Percentiles rank a stretch among this genome's conserved stretches.
phyloP scores from a whole-genome alignment of 2,329 filamentous ascomycete species.

The Paracoccidioides brasiliensis region DNA sequence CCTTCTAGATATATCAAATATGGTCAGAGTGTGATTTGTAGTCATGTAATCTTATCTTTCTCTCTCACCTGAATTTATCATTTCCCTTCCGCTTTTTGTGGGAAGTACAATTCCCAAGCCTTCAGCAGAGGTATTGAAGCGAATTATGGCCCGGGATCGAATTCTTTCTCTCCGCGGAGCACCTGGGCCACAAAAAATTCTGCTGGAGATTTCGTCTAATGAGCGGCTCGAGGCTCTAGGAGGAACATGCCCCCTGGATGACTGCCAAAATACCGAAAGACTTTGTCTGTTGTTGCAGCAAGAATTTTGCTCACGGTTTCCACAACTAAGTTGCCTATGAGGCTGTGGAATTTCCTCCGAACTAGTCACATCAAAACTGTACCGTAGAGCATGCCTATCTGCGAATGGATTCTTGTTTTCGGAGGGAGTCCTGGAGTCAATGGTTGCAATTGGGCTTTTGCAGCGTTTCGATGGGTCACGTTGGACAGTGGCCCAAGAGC shows the following conservation, averaged over 20 bases:
- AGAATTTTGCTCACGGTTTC: neutral
- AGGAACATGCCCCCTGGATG: conserved; percentile 2
- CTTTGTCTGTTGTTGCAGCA: neutral
- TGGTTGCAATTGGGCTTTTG: conserved; percentile 8
- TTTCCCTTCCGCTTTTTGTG: neutral
- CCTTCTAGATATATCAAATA: neutral
- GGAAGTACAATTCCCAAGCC: conserved; percentile 5
- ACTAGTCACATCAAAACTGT: neutral
- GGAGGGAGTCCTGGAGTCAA: conserved; percentile 4
- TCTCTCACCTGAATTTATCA: neutral
- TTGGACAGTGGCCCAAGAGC: conserved; percentile 22
- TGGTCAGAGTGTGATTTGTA: neutral
- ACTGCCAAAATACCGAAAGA: conserved; percentile 1
- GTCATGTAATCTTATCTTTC: neutral
- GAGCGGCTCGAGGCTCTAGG: conserved; percentile 13
- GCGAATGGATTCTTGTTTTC: conserved; percentile 8
- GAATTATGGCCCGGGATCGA: conserved; percentile 6
- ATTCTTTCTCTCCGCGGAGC: conserved; percentile 13
- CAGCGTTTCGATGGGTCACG: conserved; percentile 21
- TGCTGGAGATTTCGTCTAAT: conserved; percentile 12
- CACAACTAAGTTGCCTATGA: neutral
- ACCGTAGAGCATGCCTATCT: conserved; percentile 4
- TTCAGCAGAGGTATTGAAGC: conserved; percentile 19
- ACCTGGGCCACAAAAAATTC: conserved; percentile 13
- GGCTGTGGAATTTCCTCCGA: neutral